These are phyloP conservation scores for Taxillus chinensis DNA, from an alignment of 164 flowering plant species.

Conservation along the genomic window DNA sequence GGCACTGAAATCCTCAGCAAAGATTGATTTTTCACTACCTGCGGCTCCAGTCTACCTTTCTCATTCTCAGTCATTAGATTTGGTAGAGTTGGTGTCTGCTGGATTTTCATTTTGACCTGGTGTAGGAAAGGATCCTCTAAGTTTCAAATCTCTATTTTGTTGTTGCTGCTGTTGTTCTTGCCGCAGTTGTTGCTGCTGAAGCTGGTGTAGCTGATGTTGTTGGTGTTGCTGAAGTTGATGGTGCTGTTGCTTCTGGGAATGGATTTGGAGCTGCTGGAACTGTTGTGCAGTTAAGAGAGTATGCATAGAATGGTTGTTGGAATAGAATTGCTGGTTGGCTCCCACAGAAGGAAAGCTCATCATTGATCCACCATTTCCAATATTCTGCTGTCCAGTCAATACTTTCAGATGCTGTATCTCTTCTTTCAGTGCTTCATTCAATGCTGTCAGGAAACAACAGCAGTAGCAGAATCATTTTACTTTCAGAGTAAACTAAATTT, in stretches of 20 bases:
- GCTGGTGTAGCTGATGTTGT: slow-evolving; percentile 23
- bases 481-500: too few relatives aligned
- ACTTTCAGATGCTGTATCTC: slow-evolving; percentile 90
- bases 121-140: slow-evolving; percentile 33
- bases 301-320: slow-evolving; percentile 58
- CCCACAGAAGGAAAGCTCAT: slow-evolving; percentile 57
- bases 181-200: slow-evolving; percentile 12
- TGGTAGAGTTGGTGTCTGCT: slow-evolving; percentile 21
- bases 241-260: slow-evolving; percentile 78
- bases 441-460: slow-evolving; percentile 31
- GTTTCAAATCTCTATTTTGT: slow-evolving; percentile 28
- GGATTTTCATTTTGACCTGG: slow-evolving; percentile 32
- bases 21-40: too few relatives aligned
- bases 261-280: slow-evolving; percentile 89
- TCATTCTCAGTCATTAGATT: slow-evolving; percentile 17
- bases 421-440: slow-evolving; percentile 86
- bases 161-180: slow-evolving; percentile 25
- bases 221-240: slow-evolving; percentile 32
- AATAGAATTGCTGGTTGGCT: slow-evolving; percentile 46
- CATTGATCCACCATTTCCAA: slow-evolving; percentile 58
- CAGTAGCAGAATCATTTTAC: background rate
- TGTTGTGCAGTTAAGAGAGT: slow-evolving; percentile 76
- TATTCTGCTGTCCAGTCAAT: slow-evolving; percentile 66
- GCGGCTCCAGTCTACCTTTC: background rate
- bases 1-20: too few relatives aligned